phyloP scores from a whole-genome alignment of 176 grass and related monocot genomes.

The Poa annua region DNA sequence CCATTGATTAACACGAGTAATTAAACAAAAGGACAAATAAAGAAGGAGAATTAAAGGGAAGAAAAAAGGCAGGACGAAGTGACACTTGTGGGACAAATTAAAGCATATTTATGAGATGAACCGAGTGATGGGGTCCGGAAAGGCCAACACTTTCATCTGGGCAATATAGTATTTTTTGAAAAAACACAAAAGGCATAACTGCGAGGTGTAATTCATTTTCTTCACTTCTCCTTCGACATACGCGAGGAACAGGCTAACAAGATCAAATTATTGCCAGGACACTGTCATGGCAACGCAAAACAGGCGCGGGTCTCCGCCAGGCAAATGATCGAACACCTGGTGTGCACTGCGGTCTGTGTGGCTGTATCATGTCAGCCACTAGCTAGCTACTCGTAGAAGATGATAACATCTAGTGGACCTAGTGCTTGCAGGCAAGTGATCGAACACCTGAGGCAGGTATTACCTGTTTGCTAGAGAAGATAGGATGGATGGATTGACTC shows the following conservation, averaged over 20 bases:
- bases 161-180: background rate
- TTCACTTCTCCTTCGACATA: background rate
- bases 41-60: background rate
- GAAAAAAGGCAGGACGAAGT: background rate
- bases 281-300: background rate
- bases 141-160: background rate
- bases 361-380: background rate
- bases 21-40: background rate
- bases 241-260: no score
- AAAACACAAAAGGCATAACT: constrained; percentile 4
- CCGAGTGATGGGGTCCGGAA: constrained; percentile 18
- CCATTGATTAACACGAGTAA: background rate
- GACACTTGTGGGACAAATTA: constrained; percentile 32
- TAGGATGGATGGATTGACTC: constrained; percentile 22
- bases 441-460: constrained; percentile 12
- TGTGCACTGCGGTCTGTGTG: background rate
- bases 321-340: constrained; percentile 34
- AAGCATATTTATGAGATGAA: constrained; percentile 15
- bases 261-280: background rate
- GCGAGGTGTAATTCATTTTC: constrained; percentile 4
- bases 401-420: constrained; percentile 29
- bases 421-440: constrained; percentile 16
- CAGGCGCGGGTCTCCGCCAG: background rate
- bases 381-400: background rate
- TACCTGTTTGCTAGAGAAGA: constrained; percentile 4